Conservation (phyloP, 2,329 filamentous ascomycete genomes). For the Hypoxylon sp. region DNA sequence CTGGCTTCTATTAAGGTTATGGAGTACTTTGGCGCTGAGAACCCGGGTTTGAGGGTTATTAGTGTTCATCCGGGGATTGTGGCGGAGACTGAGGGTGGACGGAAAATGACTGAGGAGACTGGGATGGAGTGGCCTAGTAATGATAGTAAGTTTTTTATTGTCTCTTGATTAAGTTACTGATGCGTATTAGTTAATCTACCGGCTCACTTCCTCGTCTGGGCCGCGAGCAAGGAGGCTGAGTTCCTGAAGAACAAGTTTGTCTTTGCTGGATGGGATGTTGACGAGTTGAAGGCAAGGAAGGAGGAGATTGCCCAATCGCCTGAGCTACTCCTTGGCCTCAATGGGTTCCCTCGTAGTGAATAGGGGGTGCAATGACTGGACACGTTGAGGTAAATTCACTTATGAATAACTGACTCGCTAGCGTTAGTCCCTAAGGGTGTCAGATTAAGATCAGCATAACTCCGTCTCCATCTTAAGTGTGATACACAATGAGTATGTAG, state of each 20-base stretch:
- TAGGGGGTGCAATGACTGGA: constrained; percentile 6
- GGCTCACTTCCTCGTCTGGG: constrained; percentile 47
- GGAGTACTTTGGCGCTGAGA: constrained; percentile 48
- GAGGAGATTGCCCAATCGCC: constrained; percentile 41
- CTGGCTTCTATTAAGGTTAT: constrained; percentile 45
- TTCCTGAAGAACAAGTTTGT: constrained; percentile 48
- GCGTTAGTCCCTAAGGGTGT: neutral
- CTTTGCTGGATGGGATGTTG: constrained; percentile 44
- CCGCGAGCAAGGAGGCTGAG: constrained; percentile 44
- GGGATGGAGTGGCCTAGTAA: constrained; percentile 44
- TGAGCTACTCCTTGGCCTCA: constrained; percentile 42
- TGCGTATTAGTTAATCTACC: constrained; percentile 36
- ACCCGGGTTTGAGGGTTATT: constrained; percentile 40
- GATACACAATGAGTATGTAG: neutral
- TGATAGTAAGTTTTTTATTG: constrained; percentile 41
- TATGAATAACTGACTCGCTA: neutral
- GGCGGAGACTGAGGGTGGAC: constrained; percentile 38
- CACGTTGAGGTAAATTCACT: neutral
- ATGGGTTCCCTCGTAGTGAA: constrained; percentile 43
- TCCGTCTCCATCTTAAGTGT: neutral
- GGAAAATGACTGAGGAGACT: constrained; percentile 42
- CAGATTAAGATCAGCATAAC: neutral
- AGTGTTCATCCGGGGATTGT: constrained; percentile 46
- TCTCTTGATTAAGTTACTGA: constrained; percentile 1
- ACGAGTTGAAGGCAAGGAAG: constrained; percentile 45